These are phyloP conservation scores for Ostreobium quekettii DNA, from an alignment of 139 green algal species.

Conservation along the genomic window DNA sequence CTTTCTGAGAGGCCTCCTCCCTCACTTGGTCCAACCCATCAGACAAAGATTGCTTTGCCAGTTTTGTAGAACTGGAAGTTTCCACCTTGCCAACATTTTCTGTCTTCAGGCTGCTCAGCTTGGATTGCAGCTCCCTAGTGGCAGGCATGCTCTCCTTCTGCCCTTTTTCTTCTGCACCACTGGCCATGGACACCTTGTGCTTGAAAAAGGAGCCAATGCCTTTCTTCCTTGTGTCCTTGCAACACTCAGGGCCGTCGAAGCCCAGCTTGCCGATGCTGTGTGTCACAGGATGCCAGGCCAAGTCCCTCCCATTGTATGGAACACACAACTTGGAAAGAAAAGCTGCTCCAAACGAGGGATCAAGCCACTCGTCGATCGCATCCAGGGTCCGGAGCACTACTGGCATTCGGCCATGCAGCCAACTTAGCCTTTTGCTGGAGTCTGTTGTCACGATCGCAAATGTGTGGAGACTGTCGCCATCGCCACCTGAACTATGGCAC, in stretches of 20 bases:
- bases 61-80: too few species aligned
- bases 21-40: too few species aligned
- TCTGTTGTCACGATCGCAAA: constrained; percentile 74
- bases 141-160: too few species aligned
- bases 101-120: too few species aligned
- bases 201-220: constrained; percentile 2
- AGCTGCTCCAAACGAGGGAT: constrained; percentile 14
- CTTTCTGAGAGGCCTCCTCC: too few species aligned
- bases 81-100: too few species aligned
- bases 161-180: too few species aligned
- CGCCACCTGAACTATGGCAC: background rate
- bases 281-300: constrained; percentile 65
- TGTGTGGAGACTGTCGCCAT: constrained; percentile 30
- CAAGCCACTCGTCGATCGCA: constrained; percentile 37
- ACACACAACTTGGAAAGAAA: constrained; percentile 22
- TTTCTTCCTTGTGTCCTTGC: constrained; percentile 8
- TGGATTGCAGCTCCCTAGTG: too few species aligned
- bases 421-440: constrained; percentile 31
- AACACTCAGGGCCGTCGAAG: constrained; percentile 46
- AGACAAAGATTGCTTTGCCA: too few species aligned
- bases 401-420: constrained; percentile 80
- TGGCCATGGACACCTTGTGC: too few species aligned
- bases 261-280: constrained; percentile 43
- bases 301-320: constrained; percentile 50
- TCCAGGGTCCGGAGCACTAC: constrained; percentile 45